Evolutionary conservation across 2,329 filamentous ascomycete species (phyloP).

Genomic region (Sordariomycetes sp.): DNA sequence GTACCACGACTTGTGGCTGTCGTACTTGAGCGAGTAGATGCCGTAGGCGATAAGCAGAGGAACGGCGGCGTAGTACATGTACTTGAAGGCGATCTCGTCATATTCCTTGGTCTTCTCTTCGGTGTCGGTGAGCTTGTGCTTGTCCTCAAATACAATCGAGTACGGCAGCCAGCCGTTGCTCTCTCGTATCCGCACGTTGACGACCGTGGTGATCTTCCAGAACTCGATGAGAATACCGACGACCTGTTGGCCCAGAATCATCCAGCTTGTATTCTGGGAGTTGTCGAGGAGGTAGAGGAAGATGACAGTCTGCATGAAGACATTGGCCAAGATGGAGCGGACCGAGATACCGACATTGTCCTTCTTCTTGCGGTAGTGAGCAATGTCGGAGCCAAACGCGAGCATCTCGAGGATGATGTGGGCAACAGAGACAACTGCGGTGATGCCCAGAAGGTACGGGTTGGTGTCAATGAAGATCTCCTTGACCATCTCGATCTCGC

Average conservation of each 20-base stretch:
- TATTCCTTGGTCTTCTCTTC: conserved; percentile 99
- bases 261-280: conserved; percentile 96
- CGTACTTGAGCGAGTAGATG: conserved; percentile 82
- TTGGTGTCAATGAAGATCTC: conserved; percentile 92
- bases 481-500: conserved; percentile 95
- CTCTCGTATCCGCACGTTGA: conserved; percentile 74
- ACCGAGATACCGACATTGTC: conserved; percentile 96
- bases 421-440: conserved; percentile 72
- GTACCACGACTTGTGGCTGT: conserved; percentile 97
- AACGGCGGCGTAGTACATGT: conserved; percentile 87
- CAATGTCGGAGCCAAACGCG: conserved; percentile 94
- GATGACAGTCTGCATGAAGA: conserved; percentile 94
- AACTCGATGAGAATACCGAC: conserved; percentile 62
- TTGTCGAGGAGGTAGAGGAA: conserved; percentile 97
- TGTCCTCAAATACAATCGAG: conserved; percentile 82
- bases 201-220: conserved; percentile 96
- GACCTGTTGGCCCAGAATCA: conserved; percentile 91
- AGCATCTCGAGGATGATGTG: conserved; percentile 95
- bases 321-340: conserved; percentile 90
- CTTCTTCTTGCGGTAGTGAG: conserved; percentile 99
- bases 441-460: conserved; percentile 78
- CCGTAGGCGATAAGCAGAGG: conserved; percentile 86
- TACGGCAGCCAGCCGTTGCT: conserved; percentile 66
- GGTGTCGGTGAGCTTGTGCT: conserved; percentile 88
- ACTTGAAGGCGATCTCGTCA: conserved; percentile 94